Percentiles rank a stretch among this genome's conserved stretches.
Evolutionary conservation across 768 basidiomycete genomes (phyloP).

Genomic region (Sporobolomyces pararoseus): DNA sequence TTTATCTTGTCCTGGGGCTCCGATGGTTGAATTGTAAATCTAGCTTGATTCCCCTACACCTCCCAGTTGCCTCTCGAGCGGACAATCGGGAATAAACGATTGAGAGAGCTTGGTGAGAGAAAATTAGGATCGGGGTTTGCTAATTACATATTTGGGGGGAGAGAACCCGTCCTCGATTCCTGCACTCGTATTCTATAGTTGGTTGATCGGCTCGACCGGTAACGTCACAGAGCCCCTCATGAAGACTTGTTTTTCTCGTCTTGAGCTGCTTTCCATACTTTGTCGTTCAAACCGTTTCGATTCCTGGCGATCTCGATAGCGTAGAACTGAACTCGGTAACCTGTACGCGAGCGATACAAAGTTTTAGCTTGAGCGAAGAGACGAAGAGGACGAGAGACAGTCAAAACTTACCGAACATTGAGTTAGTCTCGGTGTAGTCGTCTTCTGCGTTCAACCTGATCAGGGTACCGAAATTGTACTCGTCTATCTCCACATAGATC

Average conservation of each 20-base stretch:
- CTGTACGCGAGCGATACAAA: constrained; percentile 24
- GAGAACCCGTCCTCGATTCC: no score
- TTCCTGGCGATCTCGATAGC: constrained; percentile 95
- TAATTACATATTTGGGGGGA: no score
- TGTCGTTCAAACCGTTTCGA: constrained; percentile 81
- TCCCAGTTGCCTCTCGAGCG: no score
- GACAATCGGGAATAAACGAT: no score
- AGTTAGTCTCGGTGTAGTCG: constrained; percentile 87
- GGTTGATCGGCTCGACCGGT: no score
- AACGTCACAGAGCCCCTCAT: no score
- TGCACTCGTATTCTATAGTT: no score
- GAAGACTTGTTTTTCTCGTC: background rate
- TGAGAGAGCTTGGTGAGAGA: no score
- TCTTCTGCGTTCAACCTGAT: constrained; percentile 72
- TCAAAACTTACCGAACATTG: constrained; percentile 74
- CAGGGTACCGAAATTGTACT: constrained; percentile 94
- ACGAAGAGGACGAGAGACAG: background rate
- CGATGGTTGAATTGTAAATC: no score
- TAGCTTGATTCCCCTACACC: no score
- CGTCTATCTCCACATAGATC: constrained; percentile 55
- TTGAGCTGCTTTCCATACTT: constrained; percentile 60
- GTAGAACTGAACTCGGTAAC: constrained; percentile 65
- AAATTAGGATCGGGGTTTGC: no score
- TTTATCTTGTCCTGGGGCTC: no score
- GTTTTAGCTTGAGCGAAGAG: background rate